Conservation (phyloP, 2,329 filamentous ascomycete species). For the Biscogniauxia sp. region DNA sequence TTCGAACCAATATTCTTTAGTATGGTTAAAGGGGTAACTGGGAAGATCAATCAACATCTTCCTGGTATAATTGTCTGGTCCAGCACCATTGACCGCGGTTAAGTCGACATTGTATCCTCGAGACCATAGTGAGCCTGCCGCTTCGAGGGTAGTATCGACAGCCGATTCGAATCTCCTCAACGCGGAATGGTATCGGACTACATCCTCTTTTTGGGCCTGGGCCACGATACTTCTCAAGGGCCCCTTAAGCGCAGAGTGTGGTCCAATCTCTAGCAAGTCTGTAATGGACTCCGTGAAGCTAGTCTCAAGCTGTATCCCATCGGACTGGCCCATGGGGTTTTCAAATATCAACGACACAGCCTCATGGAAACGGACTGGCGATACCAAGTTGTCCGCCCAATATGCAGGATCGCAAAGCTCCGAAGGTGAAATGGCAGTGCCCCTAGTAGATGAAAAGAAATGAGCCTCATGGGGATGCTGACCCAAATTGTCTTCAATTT, state of each 20-base stretch:
- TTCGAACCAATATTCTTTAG: conserved; percentile 26
- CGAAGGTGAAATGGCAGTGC: conserved; percentile 1
- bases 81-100: neutral
- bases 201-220: conserved; percentile 1
- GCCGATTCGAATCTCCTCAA: conserved; percentile 12
- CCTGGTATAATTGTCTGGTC: neutral
- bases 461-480: conserved; percentile 8
- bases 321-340: neutral
- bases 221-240: conserved; percentile 11
- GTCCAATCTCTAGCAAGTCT: conserved; percentile 22
- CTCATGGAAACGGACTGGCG: conserved; percentile 17
- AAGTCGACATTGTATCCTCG: conserved; percentile 12
- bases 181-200: conserved; percentile 11
- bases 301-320: neutral
- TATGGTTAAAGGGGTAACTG: conserved; percentile 26
- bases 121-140: conserved; percentile 15
- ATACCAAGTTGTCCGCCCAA: conserved; percentile 30
- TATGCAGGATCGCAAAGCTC: conserved; percentile 25
- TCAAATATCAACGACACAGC: conserved; percentile 10
- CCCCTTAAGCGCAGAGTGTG: conserved; percentile 35
- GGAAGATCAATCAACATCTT: conserved; percentile 22
- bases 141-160: conserved; percentile 9
- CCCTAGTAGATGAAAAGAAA: conserved; percentile 15
- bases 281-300: conserved; percentile 4
- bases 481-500: conserved; percentile 7